Conservation (phyloP, 352 stramenopile genomes). For the Achlya hypogyna region DNA sequence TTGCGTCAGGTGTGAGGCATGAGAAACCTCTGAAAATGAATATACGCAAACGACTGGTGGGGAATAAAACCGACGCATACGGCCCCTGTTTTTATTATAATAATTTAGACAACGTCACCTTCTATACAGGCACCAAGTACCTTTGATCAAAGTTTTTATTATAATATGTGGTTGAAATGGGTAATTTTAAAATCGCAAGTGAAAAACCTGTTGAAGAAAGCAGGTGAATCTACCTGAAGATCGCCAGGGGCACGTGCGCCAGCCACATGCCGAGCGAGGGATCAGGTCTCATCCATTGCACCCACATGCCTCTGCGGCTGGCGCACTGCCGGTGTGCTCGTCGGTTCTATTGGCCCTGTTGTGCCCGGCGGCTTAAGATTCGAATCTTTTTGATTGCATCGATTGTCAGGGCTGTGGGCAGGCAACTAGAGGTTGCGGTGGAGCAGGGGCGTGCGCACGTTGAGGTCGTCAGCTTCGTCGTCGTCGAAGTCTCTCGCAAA, state of each 20-base stretch:
- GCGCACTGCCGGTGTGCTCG: no score
- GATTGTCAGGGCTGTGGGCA: neutral
- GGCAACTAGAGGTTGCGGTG: neutral
- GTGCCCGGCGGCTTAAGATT: no score
- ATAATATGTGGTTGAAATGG: no score
- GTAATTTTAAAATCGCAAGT: no score
- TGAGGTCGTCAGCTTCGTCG: neutral
- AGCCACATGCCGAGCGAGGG: no score
- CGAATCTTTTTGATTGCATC: no score
- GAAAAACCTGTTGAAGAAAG: neutral
- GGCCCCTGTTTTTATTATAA: no score
- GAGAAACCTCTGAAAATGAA: neutral
- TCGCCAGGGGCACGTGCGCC: no score
- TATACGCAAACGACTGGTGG: neutral
- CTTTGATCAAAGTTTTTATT: neutral
- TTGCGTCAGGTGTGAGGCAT: neutral
- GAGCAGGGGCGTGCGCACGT: neutral
- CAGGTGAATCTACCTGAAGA: neutral
- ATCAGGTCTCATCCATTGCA: no score
- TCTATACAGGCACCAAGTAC: neutral
- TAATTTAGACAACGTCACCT: no score
- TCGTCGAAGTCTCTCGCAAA: neutral
- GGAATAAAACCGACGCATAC: constrained; percentile 1
- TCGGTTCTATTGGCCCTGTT: no score
- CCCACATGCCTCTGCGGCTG: no score